These are phyloP conservation scores for Teratosphaeria pseudoeucalypti DNA, from an alignment of 2,329 filamentous ascomycete genomes.

Conservation along the genomic window DNA sequence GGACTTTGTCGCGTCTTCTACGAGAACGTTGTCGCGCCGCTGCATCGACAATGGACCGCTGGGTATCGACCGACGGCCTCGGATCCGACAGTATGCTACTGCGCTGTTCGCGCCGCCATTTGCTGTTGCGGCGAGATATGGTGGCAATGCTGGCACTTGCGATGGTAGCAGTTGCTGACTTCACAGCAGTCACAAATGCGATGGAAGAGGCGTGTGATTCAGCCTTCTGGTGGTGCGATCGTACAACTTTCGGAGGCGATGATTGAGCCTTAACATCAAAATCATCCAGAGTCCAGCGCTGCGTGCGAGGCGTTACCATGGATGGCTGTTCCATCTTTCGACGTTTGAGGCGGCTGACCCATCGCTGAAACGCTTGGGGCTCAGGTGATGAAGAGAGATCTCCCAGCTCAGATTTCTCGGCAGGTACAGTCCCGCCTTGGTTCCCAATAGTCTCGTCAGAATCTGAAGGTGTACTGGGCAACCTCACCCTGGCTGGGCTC, in stretches of 20 bases:
- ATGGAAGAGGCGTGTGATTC: conserved; percentile 63
- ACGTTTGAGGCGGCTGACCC: conserved; percentile 60
- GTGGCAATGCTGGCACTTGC: conserved; percentile 59
- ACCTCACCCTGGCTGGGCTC: conserved; percentile 2
- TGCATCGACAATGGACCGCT: conserved; percentile 49
- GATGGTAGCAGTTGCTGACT: conserved; percentile 70
- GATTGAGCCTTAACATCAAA: conserved; percentile 12
- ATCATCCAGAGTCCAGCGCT: conserved; percentile 29
- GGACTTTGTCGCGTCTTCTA: conserved; percentile 67
- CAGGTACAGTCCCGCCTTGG: not conserved
- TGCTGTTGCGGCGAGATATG: conserved; percentile 45
- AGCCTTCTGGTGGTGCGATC: conserved; percentile 28
- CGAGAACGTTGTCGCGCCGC: conserved; percentile 60
- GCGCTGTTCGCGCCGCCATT: conserved; percentile 47
- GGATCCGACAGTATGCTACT: conserved; percentile 55
- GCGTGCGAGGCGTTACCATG: conserved; percentile 25
- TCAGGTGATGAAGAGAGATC: conserved; percentile 1
- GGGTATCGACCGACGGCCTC: conserved; percentile 50
- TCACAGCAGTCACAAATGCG: conserved; percentile 68
- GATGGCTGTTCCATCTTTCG: conserved; percentile 39
- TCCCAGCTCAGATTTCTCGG: conserved; percentile 1
- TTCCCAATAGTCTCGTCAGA: not conserved
- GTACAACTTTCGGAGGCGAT: not conserved
- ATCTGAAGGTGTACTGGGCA: not conserved
- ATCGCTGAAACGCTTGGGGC: conserved; percentile 55